Percentiles rank a stretch among this genome's conserved stretches.
These are phyloP conservation scores for Calonectria ilicicola DNA, from an alignment of 2,329 filamentous ascomycete genomes.

Conservation along the genomic window DNA sequence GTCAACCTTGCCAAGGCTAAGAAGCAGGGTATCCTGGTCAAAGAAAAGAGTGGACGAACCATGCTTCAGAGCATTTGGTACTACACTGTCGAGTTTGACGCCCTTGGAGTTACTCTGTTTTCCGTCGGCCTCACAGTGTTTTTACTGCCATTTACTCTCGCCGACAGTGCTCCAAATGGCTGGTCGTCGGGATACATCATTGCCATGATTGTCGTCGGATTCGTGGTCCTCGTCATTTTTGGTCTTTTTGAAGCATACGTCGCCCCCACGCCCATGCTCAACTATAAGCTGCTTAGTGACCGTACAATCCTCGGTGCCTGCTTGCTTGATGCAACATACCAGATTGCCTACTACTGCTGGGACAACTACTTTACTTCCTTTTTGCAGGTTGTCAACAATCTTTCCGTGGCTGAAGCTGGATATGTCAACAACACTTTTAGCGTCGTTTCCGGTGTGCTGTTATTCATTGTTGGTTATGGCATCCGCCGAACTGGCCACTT, in stretches of 20 bases:
- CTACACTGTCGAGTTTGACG: constrained; percentile 39
- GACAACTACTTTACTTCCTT: constrained; percentile 64
- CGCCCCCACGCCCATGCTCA: constrained; percentile 69
- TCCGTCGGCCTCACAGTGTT: constrained; percentile 64
- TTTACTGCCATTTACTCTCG: constrained; percentile 70
- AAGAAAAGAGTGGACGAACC: constrained; percentile 55
- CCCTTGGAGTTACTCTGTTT: constrained; percentile 62
- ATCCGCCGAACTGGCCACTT: constrained; percentile 64
- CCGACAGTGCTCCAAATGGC: constrained; percentile 50
- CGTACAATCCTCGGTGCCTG: constrained; percentile 64
- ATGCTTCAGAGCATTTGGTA: constrained; percentile 54
- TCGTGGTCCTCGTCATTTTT: constrained; percentile 62
- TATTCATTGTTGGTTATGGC: constrained; percentile 58
- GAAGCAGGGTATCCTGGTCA: constrained; percentile 58
- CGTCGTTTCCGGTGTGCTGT: constrained; percentile 60
- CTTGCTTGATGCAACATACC: constrained; percentile 51
- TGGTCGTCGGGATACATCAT: constrained; percentile 65
- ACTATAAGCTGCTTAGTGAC: constrained; percentile 60
- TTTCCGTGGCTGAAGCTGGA: constrained; percentile 58
- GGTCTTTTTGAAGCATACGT: constrained; percentile 66
- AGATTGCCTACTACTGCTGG: constrained; percentile 59
- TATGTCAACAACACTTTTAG: constrained; percentile 62
- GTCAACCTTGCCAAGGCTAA: constrained; percentile 68
- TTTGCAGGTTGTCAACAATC: constrained; percentile 62
- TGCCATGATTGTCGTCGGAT: constrained; percentile 67